Conservation (phyloP, 768 basidiomycete species). For the Crassisporium funariophilum region DNA sequence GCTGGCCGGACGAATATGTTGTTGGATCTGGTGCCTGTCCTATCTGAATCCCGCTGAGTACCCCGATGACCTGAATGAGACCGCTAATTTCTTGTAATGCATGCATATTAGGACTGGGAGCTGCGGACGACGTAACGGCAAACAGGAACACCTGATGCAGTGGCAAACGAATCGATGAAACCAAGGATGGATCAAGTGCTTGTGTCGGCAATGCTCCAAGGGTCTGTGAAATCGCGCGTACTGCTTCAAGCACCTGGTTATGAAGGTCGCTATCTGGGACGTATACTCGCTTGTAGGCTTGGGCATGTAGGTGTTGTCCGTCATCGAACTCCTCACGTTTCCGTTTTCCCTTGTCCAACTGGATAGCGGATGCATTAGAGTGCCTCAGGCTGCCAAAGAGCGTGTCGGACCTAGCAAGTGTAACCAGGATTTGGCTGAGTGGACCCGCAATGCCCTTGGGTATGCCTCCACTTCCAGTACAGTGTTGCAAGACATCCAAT, state of each 20-base stretch:
- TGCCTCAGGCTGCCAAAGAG: slow-evolving; percentile 68
- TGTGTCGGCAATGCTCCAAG: slow-evolving; percentile 44
- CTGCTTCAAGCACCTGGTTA: slow-evolving; percentile 60
- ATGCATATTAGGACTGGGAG: slow-evolving; percentile 53
- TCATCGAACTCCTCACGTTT: slow-evolving; percentile 63
- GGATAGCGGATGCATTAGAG: slow-evolving; percentile 61
- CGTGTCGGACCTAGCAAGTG: slow-evolving; percentile 62
- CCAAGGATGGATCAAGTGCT: slow-evolving; percentile 55
- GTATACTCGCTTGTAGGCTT: slow-evolving; percentile 47
- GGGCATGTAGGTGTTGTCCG: slow-evolving; percentile 27
- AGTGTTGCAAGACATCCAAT: slow-evolving; percentile 54
- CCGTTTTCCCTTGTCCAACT: slow-evolving; percentile 74
- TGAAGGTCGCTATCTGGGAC: slow-evolving; percentile 50
- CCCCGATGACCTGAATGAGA: slow-evolving; percentile 81
- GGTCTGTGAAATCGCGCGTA: slow-evolving; percentile 54
- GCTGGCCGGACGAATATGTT: slow-evolving; percentile 30
- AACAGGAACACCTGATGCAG: slow-evolving; percentile 82
- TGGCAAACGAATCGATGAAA: slow-evolving; percentile 70
- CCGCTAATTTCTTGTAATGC: slow-evolving; percentile 75
- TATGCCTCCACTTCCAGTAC: slow-evolving; percentile 48
- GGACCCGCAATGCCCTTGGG: slow-evolving; percentile 54
- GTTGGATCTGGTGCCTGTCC: slow-evolving; percentile 43
- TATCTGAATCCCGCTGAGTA: slow-evolving; percentile 78
- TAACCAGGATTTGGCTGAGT: slow-evolving; percentile 63
- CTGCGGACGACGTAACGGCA: slow-evolving; percentile 67